Conservation (phyloP, 352 stramenopile genomes). For the Globisporangium okanoganense region DNA sequence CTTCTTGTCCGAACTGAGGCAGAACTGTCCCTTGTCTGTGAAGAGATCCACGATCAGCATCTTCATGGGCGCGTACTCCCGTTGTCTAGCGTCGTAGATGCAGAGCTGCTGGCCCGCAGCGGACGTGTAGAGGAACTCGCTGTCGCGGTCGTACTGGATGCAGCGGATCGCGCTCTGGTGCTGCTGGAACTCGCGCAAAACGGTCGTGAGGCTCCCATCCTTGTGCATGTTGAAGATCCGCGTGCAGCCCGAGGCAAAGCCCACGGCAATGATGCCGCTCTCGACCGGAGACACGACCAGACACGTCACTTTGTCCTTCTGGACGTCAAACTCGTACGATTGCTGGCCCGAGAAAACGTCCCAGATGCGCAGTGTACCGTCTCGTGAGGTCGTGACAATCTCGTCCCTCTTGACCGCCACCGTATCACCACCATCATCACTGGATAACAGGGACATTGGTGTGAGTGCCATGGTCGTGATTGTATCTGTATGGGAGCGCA, state of each 20-base stretch:
- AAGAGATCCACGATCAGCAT: constrained; percentile 61
- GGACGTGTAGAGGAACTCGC: constrained; percentile 44
- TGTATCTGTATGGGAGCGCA: constrained; percentile 67
- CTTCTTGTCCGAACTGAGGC: constrained; percentile 36
- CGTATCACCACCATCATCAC: neutral
- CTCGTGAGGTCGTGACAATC: constrained; percentile 60
- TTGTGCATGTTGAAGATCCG: constrained; percentile 78
- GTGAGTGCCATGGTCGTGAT: constrained; percentile 39
- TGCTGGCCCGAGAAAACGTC: constrained; percentile 53
- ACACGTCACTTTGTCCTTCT: constrained; percentile 59
- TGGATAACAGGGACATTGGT: neutral
- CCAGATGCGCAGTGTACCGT: constrained; percentile 87
- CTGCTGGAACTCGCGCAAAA: constrained; percentile 82
- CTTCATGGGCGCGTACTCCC: constrained; percentile 57
- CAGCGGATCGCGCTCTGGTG: constrained; percentile 69
- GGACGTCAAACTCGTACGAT: constrained; percentile 81
- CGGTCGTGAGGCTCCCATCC: constrained; percentile 14
- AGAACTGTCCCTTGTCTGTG: constrained; percentile 24
- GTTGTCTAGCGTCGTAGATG: constrained; percentile 44
- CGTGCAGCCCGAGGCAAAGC: constrained; percentile 79
- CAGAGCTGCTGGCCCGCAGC: constrained; percentile 59
- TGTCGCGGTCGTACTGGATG: constrained; percentile 45
- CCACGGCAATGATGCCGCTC: constrained; percentile 51
- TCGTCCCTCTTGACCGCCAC: constrained; percentile 19
- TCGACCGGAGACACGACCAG: constrained; percentile 40